Evolutionary conservation across 1,139 yeast species (phyloP), one percentile per base, ranked within the genome.

Genomic region (Taiozyma sp.): DNA sequence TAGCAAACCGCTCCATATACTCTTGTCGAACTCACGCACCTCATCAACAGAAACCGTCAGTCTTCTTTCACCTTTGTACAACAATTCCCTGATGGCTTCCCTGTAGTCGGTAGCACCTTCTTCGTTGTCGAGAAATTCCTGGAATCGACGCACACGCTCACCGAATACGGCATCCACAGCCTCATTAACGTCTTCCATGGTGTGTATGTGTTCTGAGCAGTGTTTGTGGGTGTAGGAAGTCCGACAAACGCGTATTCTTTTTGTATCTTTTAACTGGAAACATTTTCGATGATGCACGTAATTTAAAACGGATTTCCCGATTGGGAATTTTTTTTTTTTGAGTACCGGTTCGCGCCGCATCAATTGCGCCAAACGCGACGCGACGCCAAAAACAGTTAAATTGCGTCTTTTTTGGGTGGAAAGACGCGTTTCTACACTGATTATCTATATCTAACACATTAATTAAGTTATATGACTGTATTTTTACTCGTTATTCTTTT

Each of bases 101-200:
- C 83, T 79, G 68, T 90, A 88, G 56, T 83, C 81, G 8, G 86
- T 78, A 32, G 69, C 70, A 9, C 67, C 68, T 24, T 74, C 75
- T 46, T 70, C 72, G 48, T 78, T 75, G 62, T 87, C 95, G 47
- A 93, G 74, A 66, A 92, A 92, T 64, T 93, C 98, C 59, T 88
- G 92, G 70, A 93, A 93, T 60, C 85, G 78, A 65, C 96, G 83
- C 40, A 88, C 89, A 60, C 97, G 82, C 67, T 92, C 98, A 54
- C 86, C 81, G 62, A 82, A 83, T 22, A 71, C 65, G 46, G 77
- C 76, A 59, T 73, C 78, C 28, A 70, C 67, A 4, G 72, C 55
- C 9, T 65, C 69, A 23, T 55, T 57, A 43, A 56, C 49, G 9
- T 62, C 63, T 32, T 58, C 65, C 64, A 59, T 60, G 2, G 12